phyloP scores from a whole-genome alignment of 2,329 filamentous ascomycete genomes.

The Sphaerulina musiva region DNA sequence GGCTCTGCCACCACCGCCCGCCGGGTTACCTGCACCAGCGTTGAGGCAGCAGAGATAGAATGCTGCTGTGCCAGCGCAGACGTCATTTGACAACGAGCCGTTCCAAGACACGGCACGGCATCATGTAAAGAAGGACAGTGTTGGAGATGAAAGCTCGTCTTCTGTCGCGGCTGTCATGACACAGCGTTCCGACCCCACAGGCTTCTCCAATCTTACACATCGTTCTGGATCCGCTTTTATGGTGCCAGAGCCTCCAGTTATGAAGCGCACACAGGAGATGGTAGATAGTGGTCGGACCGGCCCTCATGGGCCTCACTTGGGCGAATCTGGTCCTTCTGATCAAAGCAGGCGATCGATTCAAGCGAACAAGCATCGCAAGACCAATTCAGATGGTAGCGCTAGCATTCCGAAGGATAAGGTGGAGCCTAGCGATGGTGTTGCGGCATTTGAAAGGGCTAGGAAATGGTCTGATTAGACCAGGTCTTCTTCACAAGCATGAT shows the following conservation, averaged over 20 bases:
- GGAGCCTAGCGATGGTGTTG: constrained; percentile 12
- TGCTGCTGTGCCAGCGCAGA: background rate
- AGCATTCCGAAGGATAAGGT: background rate
- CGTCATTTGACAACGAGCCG: background rate
- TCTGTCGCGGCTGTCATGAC: background rate
- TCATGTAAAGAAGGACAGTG: background rate
- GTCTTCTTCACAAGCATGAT: background rate
- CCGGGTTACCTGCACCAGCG: constrained; percentile 37
- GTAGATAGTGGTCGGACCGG: background rate
- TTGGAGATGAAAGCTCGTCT: background rate
- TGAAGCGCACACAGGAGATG: background rate
- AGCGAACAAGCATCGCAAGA: background rate
- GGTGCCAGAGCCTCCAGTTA: background rate
- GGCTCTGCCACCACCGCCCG: constrained; percentile 44
- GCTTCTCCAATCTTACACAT: background rate
- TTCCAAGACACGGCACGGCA: background rate
- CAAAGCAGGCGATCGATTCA: background rate
- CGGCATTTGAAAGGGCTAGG: constrained; percentile 1
- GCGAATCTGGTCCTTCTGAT: background rate
- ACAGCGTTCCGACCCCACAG: background rate
- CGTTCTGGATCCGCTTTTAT: background rate
- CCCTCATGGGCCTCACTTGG: background rate
- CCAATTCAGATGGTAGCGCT: background rate
- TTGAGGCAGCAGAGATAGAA: constrained; percentile 10
- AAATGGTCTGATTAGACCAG: background rate